These are phyloP conservation scores for Pythium chondricola DNA, from an alignment of 352 stramenopile species.

Conservation along the genomic window DNA sequence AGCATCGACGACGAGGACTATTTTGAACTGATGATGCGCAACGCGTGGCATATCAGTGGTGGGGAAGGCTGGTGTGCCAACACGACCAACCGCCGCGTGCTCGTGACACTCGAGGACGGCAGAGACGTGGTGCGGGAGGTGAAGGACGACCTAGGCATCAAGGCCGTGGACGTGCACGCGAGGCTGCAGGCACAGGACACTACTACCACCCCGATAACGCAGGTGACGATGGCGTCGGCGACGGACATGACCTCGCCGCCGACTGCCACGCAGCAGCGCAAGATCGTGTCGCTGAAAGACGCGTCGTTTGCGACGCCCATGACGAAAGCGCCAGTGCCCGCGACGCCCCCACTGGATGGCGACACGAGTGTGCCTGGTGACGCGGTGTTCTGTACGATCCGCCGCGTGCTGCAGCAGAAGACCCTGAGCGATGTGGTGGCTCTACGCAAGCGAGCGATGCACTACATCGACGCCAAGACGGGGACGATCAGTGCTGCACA, in stretches of 20 bases:
- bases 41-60: conserved; percentile 59
- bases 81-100: conserved; percentile 50
- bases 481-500: conserved; percentile 34
- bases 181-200: conserved; percentile 29
- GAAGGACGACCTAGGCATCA: conserved; percentile 36
- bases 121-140: conserved; percentile 36
- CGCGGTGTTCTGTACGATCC: conserved; percentile 33
- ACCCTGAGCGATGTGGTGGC: conserved; percentile 39
- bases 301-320: conserved; percentile 24
- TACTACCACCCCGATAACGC: neutral
- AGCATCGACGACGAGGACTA: conserved; percentile 88
- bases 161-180: conserved; percentile 26
- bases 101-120: conserved; percentile 54
- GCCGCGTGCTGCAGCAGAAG: conserved; percentile 37
- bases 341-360: neutral
- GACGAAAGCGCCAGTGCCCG: neutral
- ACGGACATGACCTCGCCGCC: conserved; percentile 18
- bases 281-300: conserved; percentile 58
- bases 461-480: conserved; percentile 53
- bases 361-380: conserved; percentile 22
- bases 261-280: conserved; percentile 16
- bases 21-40: conserved; percentile 90
- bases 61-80: conserved; percentile 49
- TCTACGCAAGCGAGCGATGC: conserved; percentile 34
- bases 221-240: conserved; percentile 1